Evolutionary conservation across 805 yeast species (phyloP), one percentile per base, ranked within the genome.

Genomic region (Diddensiella caesifluorescens): DNA sequence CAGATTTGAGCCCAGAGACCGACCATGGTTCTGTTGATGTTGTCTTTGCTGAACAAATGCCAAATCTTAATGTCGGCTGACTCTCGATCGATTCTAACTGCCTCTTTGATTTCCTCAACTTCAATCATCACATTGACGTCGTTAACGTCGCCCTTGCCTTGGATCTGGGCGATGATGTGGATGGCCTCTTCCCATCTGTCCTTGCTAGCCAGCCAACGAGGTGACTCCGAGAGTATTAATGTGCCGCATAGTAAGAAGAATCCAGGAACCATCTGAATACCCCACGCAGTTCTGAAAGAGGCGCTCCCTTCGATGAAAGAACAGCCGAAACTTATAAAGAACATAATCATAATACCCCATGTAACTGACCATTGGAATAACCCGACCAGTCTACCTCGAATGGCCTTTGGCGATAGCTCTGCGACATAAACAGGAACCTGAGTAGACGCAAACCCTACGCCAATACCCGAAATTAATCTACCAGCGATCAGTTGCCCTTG

Each of bases 371-470:
- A 74, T 55, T 79, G 84, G 68, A 75, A 77, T 31, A 68, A 45
- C 45, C 80, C 80, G 42, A 77, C 83, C 38, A 79, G 68, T 6
- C 68, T 55, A 57, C 84, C 86, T 59, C 84, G 73, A 39, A 76
- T 67, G 39, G 65, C 64, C 61, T 77, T 70, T 30, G 81, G 80
- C 23, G 83, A 68, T 44, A 80, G 65, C 61, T 80, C 87, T 5
- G 84, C 74, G 41, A 78, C 73, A 57, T 73, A 80, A 34, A 77
- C 79, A 21, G 87, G 87, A 31, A 78, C 80, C 49, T 71, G 80
- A 7, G 82, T 68, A 3, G 84, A 74, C 46, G 80, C 80, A 41
- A 78, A 67, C 48, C 85, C 86, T 44, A 80, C 70, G 55, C 80
- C 84, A 33, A 77, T 49, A 49, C 86, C 86, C 32, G 81, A 64